Evolutionary conservation across 106 monocot genomes (phyloP).

Genomic region (Dendrobium officinale): DNA sequence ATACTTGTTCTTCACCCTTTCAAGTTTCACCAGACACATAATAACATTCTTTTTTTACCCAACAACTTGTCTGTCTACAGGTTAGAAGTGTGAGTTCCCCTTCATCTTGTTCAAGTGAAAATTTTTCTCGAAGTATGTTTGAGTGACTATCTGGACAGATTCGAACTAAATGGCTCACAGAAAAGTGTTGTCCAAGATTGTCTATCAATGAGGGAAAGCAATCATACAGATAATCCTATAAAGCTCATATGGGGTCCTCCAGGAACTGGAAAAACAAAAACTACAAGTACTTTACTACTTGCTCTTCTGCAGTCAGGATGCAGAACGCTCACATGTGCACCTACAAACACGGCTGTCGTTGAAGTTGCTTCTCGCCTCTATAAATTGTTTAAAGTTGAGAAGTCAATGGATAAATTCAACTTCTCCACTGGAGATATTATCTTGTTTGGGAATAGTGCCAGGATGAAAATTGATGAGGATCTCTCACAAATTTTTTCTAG

Average conservation of each 20-base stretch:
- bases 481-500: slow-evolving; percentile 38
- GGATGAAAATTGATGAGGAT: slow-evolving; percentile 32
- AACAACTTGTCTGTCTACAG: not conserved
- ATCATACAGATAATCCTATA: slow-evolving; percentile 7
- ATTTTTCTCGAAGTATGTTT: not conserved
- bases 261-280: slow-evolving; percentile 78
- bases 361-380: slow-evolving; percentile 45
- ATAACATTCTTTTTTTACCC: too few relatives aligned
- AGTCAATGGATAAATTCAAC: not conserved
- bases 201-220: not conserved
- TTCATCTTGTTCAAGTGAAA: not conserved
- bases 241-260: slow-evolving; percentile 86
- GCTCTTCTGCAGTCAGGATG: slow-evolving; percentile 9
- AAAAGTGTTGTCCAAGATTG: not conserved
- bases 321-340: slow-evolving; percentile 49
- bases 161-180: not conserved
- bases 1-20: too few relatives aligned
- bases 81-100: not conserved
- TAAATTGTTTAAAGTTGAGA: slow-evolving; percentile 13
- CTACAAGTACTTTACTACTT: slow-evolving; percentile 25
- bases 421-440: slow-evolving; percentile 31
- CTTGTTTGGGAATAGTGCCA: slow-evolving; percentile 39
- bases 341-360: slow-evolving; percentile 55
- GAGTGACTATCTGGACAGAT: not conserved
- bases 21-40: too few relatives aligned